A percentile compares a stretch with the other conserved stretches of the same genome.
Conservation (phyloP, 331 rosid species). For the Malus hybrid region DNA sequence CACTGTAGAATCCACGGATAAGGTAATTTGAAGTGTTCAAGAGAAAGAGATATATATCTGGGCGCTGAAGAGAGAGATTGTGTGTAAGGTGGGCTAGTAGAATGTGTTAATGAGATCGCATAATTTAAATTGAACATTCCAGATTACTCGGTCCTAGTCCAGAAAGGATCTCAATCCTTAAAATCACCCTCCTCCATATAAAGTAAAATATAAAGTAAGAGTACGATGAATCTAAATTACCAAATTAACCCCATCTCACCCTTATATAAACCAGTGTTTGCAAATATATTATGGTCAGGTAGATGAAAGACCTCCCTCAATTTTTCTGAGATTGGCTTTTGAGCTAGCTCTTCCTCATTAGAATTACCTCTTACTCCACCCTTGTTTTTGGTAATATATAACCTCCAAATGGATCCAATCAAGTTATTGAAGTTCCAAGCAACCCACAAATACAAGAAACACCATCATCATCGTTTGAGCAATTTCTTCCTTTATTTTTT, state of each 20-base stretch:
- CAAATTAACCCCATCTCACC: slow-evolving; percentile 21
- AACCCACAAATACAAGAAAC: slow-evolving; percentile 33
- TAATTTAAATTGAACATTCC: too few species aligned
- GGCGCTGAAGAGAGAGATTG: too few species aligned
- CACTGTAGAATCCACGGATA: too few species aligned
- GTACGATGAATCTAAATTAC: slow-evolving; percentile 23
- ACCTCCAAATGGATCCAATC: slow-evolving; percentile 39
- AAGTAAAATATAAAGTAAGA: slow-evolving; percentile 29
- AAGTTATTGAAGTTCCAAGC: slow-evolving; percentile 39
- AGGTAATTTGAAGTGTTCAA: too few species aligned
- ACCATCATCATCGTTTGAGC: slow-evolving; percentile 8
- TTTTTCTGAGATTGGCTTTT: background rate
- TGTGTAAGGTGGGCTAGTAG: too few species aligned
- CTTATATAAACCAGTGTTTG: slow-evolving; percentile 27
- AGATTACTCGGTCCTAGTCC: too few species aligned
- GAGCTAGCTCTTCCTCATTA: background rate
- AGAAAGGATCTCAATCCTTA: too few species aligned
- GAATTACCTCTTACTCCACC: background rate
- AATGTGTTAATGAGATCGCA: too few species aligned
- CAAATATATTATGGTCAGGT: slow-evolving; percentile 20
- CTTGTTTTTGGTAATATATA: background rate
- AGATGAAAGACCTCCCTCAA: slow-evolving; percentile 13
- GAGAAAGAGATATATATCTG: too few species aligned
- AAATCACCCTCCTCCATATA: slow-evolving; percentile 24
- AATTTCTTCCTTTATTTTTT: slow-evolving; percentile 33